A percentile compares a stretch with the other conserved stretches of the same genome.
Evolutionary conservation across 176 grass and related monocot species (phyloP).

Genomic region (Saccharum officinarum): DNA sequence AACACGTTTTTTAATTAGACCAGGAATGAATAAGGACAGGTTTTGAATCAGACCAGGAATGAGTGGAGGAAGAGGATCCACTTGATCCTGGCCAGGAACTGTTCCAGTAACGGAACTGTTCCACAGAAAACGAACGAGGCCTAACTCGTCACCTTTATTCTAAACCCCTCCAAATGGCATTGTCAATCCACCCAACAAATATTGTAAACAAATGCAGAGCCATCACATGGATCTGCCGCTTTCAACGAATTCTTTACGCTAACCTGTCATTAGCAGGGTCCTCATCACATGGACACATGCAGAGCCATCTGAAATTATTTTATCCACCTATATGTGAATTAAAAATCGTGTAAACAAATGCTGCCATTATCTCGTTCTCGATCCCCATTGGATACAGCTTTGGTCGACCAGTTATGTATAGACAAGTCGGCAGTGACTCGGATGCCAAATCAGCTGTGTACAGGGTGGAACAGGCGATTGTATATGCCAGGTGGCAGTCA

Average conservation of each 20-base stretch:
- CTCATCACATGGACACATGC: not conserved
- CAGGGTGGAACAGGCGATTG: not conserved
- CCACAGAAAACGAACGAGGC: no score
- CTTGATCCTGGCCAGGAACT: no score
- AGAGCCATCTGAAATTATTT: not conserved
- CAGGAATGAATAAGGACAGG: no score
- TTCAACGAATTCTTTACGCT: not conserved
- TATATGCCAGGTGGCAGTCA: not conserved
- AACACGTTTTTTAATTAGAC: no score
- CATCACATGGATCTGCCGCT: no score
- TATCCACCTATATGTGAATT: not conserved
- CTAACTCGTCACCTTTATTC: not conserved
- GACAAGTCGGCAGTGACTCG: conserved; percentile 25
- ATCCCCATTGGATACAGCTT: not conserved
- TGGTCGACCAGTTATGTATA: conserved; percentile 3
- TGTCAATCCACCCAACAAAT: conserved; percentile 2
- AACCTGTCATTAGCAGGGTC: conserved; percentile 9
- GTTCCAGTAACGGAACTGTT: no score
- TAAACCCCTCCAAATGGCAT: not conserved
- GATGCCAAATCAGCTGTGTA: not conserved
- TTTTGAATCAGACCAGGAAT: no score
- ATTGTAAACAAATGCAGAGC: no score
- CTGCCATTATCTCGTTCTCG: not conserved
- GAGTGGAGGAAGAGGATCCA: no score
- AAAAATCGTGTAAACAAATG: conserved; percentile 8